Evolutionary conservation across 1,284 basidiomycete genomes (phyloP), one percentile per base, ranked within the genome.

Genomic region (Puccinia novopanici): DNA sequence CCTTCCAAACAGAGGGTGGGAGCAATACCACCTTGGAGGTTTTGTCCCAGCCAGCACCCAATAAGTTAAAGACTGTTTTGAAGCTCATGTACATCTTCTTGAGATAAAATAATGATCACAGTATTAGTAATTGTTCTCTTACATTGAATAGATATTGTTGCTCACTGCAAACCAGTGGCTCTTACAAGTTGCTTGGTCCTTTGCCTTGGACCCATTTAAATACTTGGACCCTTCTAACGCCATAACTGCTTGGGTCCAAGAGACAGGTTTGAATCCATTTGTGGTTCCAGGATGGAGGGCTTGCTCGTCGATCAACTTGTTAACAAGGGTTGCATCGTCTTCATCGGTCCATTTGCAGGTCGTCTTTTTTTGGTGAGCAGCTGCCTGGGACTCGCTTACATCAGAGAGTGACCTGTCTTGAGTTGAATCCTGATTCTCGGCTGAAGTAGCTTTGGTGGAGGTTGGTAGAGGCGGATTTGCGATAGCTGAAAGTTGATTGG

Each of bases 261-360:
- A 50, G n/a, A 17, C 22, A 15, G 67, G 2, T 48, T 70, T 70
- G 45, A 48, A 70, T 2, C 67, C 45, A 30, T 52, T 70, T 27
- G 67, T 70, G 67, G 67, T 70, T 8, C 67, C 45, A 13, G 67
- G 15, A 30, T 70, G 67, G n/a, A 27, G 42, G 15, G 5, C 67
- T 34, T 70, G 45, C 48, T 70, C 24, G 9, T 70, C 67, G 5
- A 50, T 48, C 9, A 70, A 30, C 2, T 4, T n/a, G 15, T 70
- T 37, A 13, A 70, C 42, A 8, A 70, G 45, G 30, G n/a, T 8
- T 5, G 15, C 8, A 17, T 70, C n/a, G n/a, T 70, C 27, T 27
- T n/a, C 67, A 50, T 70, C 22, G 48, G 67, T 50, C 67, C 67
- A 70, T 3, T 45, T 13, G 42, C 67, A 70, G 5, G 67, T 70